A percentile compares a stretch with the other conserved stretches of the same genome.
phyloP scores from a whole-genome alignment of 1,284 basidiomycete genomes.

The Melampsora abietis-canadensis region DNA sequence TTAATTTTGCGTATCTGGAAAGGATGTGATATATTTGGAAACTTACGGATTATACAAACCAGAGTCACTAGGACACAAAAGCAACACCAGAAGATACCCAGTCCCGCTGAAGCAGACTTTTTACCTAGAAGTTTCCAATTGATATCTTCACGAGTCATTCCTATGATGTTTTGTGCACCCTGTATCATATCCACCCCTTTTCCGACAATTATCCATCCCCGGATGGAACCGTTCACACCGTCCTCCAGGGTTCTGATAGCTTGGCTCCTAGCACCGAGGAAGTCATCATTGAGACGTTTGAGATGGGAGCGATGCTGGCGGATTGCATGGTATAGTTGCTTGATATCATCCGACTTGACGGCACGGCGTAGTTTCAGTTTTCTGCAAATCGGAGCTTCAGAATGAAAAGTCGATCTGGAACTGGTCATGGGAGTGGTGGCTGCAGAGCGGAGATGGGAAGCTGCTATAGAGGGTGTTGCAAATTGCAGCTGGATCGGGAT shows the following conservation, averaged over 20 bases:
- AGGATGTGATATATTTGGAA: not conserved
- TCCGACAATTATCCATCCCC: slow-evolving; percentile 31
- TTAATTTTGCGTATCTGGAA: not conserved
- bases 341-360: slow-evolving; percentile 18
- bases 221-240: slow-evolving; percentile 10
- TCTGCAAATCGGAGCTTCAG: not conserved
- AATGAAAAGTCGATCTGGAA: too few species aligned
- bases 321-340: slow-evolving; percentile 24
- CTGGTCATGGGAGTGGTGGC: too few species aligned
- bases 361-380: slow-evolving; percentile 14
- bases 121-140: slow-evolving; percentile 20
- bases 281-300: slow-evolving; percentile 20
- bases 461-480: too few species aligned
- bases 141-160: slow-evolving; percentile 30
- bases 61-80: slow-evolving; percentile 9
- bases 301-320: slow-evolving; percentile 21
- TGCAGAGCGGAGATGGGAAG: too few species aligned
- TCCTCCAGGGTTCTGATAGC: slow-evolving; percentile 21
- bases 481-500: too few species aligned
- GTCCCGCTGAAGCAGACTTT: not conserved
- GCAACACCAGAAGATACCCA: slow-evolving; percentile 14
- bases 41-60: slow-evolving; percentile 2
- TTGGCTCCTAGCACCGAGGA: slow-evolving; percentile 9
- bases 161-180: slow-evolving; percentile 20
- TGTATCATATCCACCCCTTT: slow-evolving; percentile 15